Conservation (phyloP, 2,329 filamentous ascomycete species). For the Rhexocercosporidium sp. region DNA sequence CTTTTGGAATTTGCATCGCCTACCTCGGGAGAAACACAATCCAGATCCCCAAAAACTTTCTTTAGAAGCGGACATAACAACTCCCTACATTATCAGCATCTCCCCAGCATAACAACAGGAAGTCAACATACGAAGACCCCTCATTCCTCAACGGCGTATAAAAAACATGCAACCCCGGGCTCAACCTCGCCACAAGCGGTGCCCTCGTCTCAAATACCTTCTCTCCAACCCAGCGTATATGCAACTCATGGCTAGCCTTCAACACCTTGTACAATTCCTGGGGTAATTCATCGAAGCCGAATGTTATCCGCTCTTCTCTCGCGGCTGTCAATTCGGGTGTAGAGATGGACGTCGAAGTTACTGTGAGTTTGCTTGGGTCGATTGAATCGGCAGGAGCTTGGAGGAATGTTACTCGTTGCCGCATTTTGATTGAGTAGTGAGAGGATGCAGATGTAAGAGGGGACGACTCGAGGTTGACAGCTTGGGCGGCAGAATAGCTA, state of each 20-base stretch:
- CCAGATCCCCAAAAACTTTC: conserved; percentile 59
- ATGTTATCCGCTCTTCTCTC: conserved; percentile 80
- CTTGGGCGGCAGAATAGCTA: conserved; percentile 25
- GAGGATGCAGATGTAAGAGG: neutral
- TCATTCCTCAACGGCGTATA: conserved; percentile 61
- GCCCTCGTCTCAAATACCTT: conserved; percentile 61
- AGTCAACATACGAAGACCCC: conserved; percentile 30
- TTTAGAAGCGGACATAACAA: conserved; percentile 64
- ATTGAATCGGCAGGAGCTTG: conserved; percentile 67
- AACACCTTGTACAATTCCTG: conserved; percentile 67
- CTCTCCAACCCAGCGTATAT: conserved; percentile 78
- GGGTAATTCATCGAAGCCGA: conserved; percentile 76
- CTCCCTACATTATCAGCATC: conserved; percentile 43
- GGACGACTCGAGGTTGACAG: conserved; percentile 7
- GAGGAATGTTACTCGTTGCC: conserved; percentile 80
- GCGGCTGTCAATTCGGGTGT: conserved; percentile 68
- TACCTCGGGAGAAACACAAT: conserved; percentile 60
- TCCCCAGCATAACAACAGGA: neutral
- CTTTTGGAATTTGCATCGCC: neutral
- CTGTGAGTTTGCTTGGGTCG: conserved; percentile 65
- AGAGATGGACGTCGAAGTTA: conserved; percentile 58
- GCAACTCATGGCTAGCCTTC: conserved; percentile 70
- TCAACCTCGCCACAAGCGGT: conserved; percentile 76
- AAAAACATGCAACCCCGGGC: conserved; percentile 82
- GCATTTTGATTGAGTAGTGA: conserved; percentile 56